These are phyloP conservation scores for Fusarium torreyae DNA, from an alignment of 2,329 filamentous ascomycete species.

Conservation along the genomic window DNA sequence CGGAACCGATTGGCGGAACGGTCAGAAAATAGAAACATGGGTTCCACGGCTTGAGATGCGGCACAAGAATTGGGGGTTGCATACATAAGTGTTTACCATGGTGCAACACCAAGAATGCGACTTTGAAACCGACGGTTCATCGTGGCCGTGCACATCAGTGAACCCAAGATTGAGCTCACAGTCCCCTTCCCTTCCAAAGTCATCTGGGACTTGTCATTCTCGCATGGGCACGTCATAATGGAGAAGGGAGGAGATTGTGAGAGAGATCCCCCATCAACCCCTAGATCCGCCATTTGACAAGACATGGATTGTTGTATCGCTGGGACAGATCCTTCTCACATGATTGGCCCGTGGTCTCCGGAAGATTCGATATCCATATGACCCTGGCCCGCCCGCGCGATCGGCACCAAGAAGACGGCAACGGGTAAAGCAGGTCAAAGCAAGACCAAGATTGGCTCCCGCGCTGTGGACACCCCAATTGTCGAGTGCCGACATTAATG, in stretches of 20 bases:
- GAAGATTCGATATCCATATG: constrained; percentile 26
- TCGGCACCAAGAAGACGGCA: constrained; percentile 42
- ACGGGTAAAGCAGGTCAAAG: constrained; percentile 34
- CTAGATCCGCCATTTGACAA: constrained; percentile 34
- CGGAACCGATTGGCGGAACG: constrained; percentile 14
- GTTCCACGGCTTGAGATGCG: constrained; percentile 25
- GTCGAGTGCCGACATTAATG: constrained; percentile 32
- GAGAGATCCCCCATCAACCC: constrained; percentile 30
- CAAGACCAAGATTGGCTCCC: constrained; percentile 38
- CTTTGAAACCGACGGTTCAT: constrained; percentile 8
- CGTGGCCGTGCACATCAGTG: neutral
- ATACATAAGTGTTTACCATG: constrained; percentile 7
- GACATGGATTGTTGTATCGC: constrained; percentile 37
- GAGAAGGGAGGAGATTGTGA: constrained; percentile 30
- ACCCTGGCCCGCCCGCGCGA: constrained; percentile 34
- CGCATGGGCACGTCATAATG: constrained; percentile 32
- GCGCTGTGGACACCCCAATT: constrained; percentile 23
- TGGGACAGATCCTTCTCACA: constrained; percentile 11
- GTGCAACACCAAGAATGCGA: constrained; percentile 18
- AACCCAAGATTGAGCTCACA: constrained; percentile 2
- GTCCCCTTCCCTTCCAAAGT: constrained; percentile 24
- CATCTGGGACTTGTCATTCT: constrained; percentile 22
- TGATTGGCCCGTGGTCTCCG: constrained; percentile 28
- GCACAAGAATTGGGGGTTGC: constrained; percentile 18
- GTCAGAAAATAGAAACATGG: constrained; percentile 32